Evolutionary conservation across 2,329 filamentous ascomycete genomes (phyloP).

Genomic region (Fusarium metavorans): DNA sequence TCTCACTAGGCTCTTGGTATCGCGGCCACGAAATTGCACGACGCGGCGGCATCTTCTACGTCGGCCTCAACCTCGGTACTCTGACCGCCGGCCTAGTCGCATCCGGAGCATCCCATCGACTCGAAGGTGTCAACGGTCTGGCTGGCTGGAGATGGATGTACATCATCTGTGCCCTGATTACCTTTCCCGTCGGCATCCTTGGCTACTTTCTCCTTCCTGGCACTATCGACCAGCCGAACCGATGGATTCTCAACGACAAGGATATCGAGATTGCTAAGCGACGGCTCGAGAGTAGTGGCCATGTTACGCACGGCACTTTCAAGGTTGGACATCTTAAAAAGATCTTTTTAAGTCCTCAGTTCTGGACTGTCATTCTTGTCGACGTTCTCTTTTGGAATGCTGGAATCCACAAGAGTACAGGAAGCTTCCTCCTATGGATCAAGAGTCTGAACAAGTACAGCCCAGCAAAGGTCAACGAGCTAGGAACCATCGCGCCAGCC

Average conservation of each 20-base stretch:
- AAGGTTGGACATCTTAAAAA: slow-evolving; percentile 5
- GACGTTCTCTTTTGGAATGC: slow-evolving; percentile 69
- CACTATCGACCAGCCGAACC: slow-evolving; percentile 59
- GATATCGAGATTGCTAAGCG: slow-evolving; percentile 60
- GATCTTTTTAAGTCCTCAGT: slow-evolving; percentile 56
- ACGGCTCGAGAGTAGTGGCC: slow-evolving; percentile 59
- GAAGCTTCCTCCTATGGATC: slow-evolving; percentile 67
- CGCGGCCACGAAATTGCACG: slow-evolving; percentile 59
- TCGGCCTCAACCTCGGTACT: slow-evolving; percentile 62
- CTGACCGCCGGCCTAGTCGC: slow-evolving; percentile 64
- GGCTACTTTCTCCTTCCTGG: slow-evolving; percentile 65
- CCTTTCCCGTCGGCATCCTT: slow-evolving; percentile 63
- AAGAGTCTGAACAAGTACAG: slow-evolving; percentile 63
- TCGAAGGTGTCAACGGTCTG: slow-evolving; percentile 52
- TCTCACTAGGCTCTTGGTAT: slow-evolving; percentile 58
- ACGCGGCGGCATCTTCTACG: slow-evolving; percentile 62
- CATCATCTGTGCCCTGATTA: slow-evolving; percentile 64
- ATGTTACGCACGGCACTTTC: slow-evolving; percentile 51
- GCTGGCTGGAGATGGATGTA: slow-evolving; percentile 68
- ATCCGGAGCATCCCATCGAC: slow-evolving; percentile 49
- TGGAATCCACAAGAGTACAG: slow-evolving; percentile 57
- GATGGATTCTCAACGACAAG: slow-evolving; percentile 55
- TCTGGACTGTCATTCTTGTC: slow-evolving; percentile 63
- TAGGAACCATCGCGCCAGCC: background rate
- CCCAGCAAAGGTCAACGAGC: background rate